Evolutionary conservation across 306 rosid genomes (phyloP).

Genomic region (Gastrolobium bilobum): DNA sequence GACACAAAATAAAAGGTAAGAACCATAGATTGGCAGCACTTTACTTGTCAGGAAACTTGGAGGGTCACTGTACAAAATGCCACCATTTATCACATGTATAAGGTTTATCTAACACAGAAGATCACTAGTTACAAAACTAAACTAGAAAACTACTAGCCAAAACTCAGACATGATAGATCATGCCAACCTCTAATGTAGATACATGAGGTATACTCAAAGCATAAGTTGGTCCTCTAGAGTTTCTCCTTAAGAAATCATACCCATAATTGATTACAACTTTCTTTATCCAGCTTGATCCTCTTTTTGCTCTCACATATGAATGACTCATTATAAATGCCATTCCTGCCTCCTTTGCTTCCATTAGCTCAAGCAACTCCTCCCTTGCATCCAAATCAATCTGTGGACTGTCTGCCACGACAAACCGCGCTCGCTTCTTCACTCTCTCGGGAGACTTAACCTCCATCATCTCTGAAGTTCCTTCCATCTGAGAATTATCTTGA

Average conservation of each 20-base stretch:
- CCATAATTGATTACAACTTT: slow-evolving; percentile 65
- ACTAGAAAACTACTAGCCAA: slow-evolving; percentile 4
- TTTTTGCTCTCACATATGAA: slow-evolving; percentile 76
- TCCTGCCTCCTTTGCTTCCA: slow-evolving; percentile 85
- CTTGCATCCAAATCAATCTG: slow-evolving; percentile 64
- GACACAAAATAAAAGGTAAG: slow-evolving; percentile 25
- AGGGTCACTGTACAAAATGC: slow-evolving; percentile 52
- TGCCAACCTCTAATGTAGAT: slow-evolving; percentile 95
- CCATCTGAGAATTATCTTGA: slow-evolving; percentile 46
- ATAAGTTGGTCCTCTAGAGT: not conserved
- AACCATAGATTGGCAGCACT: slow-evolving; percentile 39
- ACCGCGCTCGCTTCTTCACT: slow-evolving; percentile 80
- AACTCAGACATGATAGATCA: slow-evolving; percentile 57
- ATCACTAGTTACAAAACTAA: slow-evolving; percentile 56
- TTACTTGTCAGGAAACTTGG: slow-evolving; percentile 49
- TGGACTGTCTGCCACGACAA: slow-evolving; percentile 79
- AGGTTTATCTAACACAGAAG: slow-evolving; percentile 43
- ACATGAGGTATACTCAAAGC: no score
- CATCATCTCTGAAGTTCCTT: slow-evolving; percentile 70
- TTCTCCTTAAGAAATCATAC: slow-evolving; percentile 58
- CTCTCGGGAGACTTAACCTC: slow-evolving; percentile 69
- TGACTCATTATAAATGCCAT: slow-evolving; percentile 93
- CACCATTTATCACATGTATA: slow-evolving; percentile 63
- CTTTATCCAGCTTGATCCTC: slow-evolving; percentile 66
- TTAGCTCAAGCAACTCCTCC: slow-evolving; percentile 69